Evolutionary conservation across 2,329 filamentous ascomycete species (phyloP).

Genomic region (Talaromyces sp.): DNA sequence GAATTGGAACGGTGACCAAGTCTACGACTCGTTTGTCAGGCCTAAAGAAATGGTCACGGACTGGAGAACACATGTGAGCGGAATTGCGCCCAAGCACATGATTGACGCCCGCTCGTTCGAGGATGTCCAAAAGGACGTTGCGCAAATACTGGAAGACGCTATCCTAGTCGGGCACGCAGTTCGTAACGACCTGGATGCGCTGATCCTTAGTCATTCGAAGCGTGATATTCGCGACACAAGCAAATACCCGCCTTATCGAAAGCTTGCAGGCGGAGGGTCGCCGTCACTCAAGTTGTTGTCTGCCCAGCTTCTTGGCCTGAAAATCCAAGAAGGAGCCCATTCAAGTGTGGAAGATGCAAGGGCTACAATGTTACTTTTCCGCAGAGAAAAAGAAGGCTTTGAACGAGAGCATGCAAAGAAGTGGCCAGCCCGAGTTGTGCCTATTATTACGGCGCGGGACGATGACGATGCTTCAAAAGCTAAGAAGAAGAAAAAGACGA

Average conservation of each 20-base stretch:
- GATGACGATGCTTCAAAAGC: slow-evolving; percentile 31
- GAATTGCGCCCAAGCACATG: slow-evolving; percentile 72
- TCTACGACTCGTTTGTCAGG: slow-evolving; percentile 90
- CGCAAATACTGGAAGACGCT: slow-evolving; percentile 61
- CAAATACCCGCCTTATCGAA: slow-evolving; percentile 67
- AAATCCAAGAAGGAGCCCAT: slow-evolving; percentile 58
- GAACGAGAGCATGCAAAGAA: slow-evolving; percentile 72
- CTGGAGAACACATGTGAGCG: slow-evolving; percentile 83
- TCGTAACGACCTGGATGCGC: slow-evolving; percentile 67
- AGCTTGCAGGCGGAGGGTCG: slow-evolving; percentile 46
- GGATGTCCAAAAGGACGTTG: slow-evolving; percentile 69
- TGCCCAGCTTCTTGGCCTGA: slow-evolving; percentile 52
- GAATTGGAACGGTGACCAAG: slow-evolving; percentile 85
- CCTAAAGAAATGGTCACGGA: slow-evolving; percentile 76
- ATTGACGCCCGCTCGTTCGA: slow-evolving; percentile 64
- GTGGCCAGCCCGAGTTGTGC: slow-evolving; percentile 44
- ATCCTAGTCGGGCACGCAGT: slow-evolving; percentile 82
- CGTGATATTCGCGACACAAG: slow-evolving; percentile 81
- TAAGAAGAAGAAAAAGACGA: slow-evolving; percentile 43
- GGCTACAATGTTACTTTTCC: slow-evolving; percentile 84
- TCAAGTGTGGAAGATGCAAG: slow-evolving; percentile 71
- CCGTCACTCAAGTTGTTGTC: slow-evolving; percentile 54
- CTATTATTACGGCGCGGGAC: slow-evolving; percentile 26
- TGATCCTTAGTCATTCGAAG: slow-evolving; percentile 73
- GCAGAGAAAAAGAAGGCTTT: slow-evolving; percentile 76